Base-by-base conservation (phyloP, 2,329 filamentous ascomycete genomes). In the Exophiala dermatitidis region DNA sequence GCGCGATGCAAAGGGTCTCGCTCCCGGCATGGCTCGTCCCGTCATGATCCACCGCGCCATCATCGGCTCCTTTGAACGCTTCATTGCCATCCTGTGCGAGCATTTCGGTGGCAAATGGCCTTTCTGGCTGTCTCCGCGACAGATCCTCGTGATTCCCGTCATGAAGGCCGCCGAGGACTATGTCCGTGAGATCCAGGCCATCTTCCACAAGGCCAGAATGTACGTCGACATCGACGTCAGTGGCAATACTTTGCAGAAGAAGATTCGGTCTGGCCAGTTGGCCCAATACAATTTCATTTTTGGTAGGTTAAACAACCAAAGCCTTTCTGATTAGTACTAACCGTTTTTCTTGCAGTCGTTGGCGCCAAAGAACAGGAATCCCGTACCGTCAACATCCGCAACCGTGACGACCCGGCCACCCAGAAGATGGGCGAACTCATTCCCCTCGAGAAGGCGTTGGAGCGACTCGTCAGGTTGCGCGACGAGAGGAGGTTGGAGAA, bases 381-480 rank as follows among this genome's bases (percentile, higher is more conserved):
- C 19, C 72, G 78, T 54, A 75, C 77, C 3, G 80, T 84, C 57
- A 85, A 84, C 65, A 81, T 84, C 62, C 74, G 82, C 40, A 84
- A 84, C 67, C 72, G 82, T 48, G 82, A 85, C 62, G 79, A 83
- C 60, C 79, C 77, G 12, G 72, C 74, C 40, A 82, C 78, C 6
- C 82, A 84, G 68, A 77, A 80, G 60, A 75, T 80, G 71, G 81
- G 81, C 30, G 75, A 82, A 60, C 73, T 84, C 64, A 69, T 85
- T 33, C 78, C 80, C 8, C 69, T 85, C 2, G 77, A 82, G 41
- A 79, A 79, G 64, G 80, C 76, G 10, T 71, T 83, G 19, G 66
- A 69, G 62, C 79, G 80, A 69, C 68, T 85, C 49, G 64, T 61
- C 37, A 67, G 66, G 52, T 60, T 76, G 54, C 68, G 72, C 36